Evolutionary conservation across 768 basidiomycete genomes (phyloP).

Genomic region (Termitomyces eurrhizus): DNA sequence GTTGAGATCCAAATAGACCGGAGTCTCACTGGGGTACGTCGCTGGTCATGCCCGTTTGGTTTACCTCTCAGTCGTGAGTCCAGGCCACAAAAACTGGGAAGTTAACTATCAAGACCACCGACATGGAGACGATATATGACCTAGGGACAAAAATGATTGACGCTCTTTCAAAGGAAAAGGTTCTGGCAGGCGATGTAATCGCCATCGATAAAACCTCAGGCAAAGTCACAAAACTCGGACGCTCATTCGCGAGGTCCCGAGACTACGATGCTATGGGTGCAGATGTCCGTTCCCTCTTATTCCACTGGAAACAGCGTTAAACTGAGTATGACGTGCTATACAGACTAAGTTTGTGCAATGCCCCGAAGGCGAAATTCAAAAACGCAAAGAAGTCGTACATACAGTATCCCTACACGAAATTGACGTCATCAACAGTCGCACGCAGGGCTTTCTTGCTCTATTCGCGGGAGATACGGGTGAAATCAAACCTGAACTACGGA

Average conservation of each 20-base stretch:
- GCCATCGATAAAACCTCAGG: slow-evolving; percentile 97
- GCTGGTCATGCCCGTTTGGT: slow-evolving; percentile 6
- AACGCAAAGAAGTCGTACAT: slow-evolving; percentile 95
- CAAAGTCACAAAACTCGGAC: slow-evolving; percentile 92
- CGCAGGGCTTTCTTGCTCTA: slow-evolving; percentile 96
- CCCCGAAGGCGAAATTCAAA: slow-evolving; percentile 97
- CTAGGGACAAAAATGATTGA: slow-evolving; percentile 99
- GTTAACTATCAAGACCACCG: slow-evolving; percentile 95
- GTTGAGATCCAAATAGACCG: slow-evolving; percentile 99
- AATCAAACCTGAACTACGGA: slow-evolving; percentile 94
- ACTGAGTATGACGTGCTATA: background rate
- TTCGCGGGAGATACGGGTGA: slow-evolving; percentile 97
- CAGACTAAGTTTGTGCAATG: slow-evolving; percentile 98
- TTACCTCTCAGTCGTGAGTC: background rate
- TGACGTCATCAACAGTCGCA: slow-evolving; percentile 97
- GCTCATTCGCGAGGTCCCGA: slow-evolving; percentile 94
- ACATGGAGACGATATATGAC: slow-evolving; percentile 99
- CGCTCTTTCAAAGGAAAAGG: slow-evolving; percentile 94
- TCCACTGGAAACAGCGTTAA: background rate
- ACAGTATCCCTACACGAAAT: slow-evolving; percentile 98
- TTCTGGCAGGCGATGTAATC: slow-evolving; percentile 91
- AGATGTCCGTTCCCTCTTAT: slow-evolving; percentile 65
- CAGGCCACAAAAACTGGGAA: slow-evolving; percentile 98
- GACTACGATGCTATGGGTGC: slow-evolving; percentile 99
- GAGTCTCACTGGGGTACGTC: slow-evolving; percentile 84